Base-by-base conservation (phyloP, 2,329 filamentous ascomycete genomes). In the Colletotrichum australisinense region DNA sequence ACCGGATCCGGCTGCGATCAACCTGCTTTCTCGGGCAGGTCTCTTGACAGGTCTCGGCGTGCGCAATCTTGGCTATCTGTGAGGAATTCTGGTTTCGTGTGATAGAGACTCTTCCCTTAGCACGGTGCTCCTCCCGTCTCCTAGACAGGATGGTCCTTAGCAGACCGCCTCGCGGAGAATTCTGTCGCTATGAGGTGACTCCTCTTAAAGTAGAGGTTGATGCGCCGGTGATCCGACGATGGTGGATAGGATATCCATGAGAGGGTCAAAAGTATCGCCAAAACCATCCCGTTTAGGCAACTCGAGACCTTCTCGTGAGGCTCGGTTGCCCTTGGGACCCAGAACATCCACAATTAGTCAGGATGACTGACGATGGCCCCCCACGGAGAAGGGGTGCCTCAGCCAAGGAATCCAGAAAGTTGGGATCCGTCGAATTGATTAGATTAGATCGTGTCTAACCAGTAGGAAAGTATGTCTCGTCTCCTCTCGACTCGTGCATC, bases 11-110 rank as follows among this genome's bases (percentile, higher is more conserved):
- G 12, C 42, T 24, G 7, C 38, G 49, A 63, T 14, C 46, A 22
- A 52, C 28, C 65, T 69, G 49, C 65, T 72, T 22, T 72, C 57
- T 72, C 32, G 68, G 69, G 64, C 65, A 68, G 69, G 65, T 60
- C 22, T 65, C 26, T n/a, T 38, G 14, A 59, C 28, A 52, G 24
- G 42, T 69, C 26, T 22, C 5, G n/a, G n/a, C 52, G 22, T 55
- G 22, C 32, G 65, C 52, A 69, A 72, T 72, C 19, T 64, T 64
- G 58, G 65, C 35, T 46, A 69, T 69, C 59, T 22, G 24, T 64
- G 59, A 72, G 24, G 38, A 63, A 32, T 53, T 12, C n/a, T 32
- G 19, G 30, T 53, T 53, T 42, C 4, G n/a, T 9, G 14, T 35
- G 52, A 9, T n/a, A 24, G 16, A 63, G 59, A 46, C 57, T n/a